Evolutionary conservation across 2,329 filamentous ascomycete species (phyloP).

Genomic region (Epichloe gansuensis): DNA sequence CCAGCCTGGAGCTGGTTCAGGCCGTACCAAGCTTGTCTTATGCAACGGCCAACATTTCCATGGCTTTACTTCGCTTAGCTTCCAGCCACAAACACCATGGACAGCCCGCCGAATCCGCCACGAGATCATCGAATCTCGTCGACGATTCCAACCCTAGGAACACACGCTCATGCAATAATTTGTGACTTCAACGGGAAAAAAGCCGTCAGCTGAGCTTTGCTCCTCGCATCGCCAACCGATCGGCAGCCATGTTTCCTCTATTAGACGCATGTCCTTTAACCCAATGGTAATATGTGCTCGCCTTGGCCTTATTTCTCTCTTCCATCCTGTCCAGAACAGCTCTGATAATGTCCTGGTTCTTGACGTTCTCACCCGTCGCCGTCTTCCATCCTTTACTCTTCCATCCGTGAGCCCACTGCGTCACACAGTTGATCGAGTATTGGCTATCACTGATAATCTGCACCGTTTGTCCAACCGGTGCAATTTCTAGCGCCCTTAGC

Average conservation of each 20-base stretch:
- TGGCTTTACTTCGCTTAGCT: not conserved
- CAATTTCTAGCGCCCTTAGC: slow-evolving; percentile 66
- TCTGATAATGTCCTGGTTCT: slow-evolving; percentile 77
- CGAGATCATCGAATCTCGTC: not conserved
- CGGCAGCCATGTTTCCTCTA: slow-evolving; percentile 68
- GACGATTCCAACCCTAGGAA: not conserved
- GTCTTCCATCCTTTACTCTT: slow-evolving; percentile 65
- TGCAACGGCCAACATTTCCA: not conserved
- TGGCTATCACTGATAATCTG: slow-evolving; percentile 80
- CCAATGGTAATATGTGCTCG: slow-evolving; percentile 66
- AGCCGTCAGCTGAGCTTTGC: slow-evolving; percentile 17
- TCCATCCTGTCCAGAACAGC: slow-evolving; percentile 60
- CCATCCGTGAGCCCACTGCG: slow-evolving; percentile 73
- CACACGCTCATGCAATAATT: not conserved
- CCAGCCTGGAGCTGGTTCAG: not conserved
- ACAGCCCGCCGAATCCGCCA: not conserved
- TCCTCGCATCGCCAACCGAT: slow-evolving; percentile 55
- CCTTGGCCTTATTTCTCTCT: slow-evolving; percentile 48
- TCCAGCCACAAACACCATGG: not conserved
- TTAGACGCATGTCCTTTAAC: slow-evolving; percentile 73
- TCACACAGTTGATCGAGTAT: slow-evolving; percentile 84
- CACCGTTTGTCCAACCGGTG: slow-evolving; percentile 54
- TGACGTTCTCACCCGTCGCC: slow-evolving; percentile 55
- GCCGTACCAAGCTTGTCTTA: not conserved
- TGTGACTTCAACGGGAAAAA: not conserved